Evolutionary conservation across 2,329 filamentous ascomycete genomes (phyloP).

Genomic region (Aspergillus fischeri): DNA sequence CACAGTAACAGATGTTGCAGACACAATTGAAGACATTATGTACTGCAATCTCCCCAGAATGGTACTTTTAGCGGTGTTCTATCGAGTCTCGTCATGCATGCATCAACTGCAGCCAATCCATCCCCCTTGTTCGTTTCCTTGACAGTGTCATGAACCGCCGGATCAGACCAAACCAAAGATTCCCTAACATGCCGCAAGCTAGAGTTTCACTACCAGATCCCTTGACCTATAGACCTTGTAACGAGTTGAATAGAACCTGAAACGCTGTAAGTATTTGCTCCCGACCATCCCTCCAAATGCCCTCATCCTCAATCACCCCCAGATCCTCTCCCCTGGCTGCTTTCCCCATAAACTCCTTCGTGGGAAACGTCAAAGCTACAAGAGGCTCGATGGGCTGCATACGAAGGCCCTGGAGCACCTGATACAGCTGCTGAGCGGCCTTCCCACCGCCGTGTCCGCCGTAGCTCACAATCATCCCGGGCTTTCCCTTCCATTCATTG

Average conservation of each 20-base stretch:
- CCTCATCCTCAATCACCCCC: constrained; percentile 6
- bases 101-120: too few species aligned
- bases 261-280: constrained; percentile 3
- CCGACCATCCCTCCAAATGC: constrained; percentile 4
- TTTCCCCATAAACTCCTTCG: constrained; percentile 18
- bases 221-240: too few species aligned
- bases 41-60: too few species aligned
- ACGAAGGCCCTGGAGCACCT: constrained; percentile 31
- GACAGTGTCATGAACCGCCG: too few species aligned
- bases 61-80: too few species aligned
- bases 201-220: too few species aligned
- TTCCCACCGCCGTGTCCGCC: constrained; percentile 44
- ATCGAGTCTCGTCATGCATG: too few species aligned
- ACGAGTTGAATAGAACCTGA: neutral
- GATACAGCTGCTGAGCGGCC: constrained; percentile 31
- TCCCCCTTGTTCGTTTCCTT: too few species aligned
- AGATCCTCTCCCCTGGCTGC: constrained; percentile 22
- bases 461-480: constrained; percentile 52
- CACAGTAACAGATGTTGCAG: too few species aligned
- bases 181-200: too few species aligned
- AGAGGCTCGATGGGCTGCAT: constrained; percentile 32
- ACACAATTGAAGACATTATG: too few species aligned
- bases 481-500: constrained; percentile 56
- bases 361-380: constrained; percentile 27
- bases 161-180: too few species aligned